Evolutionary conservation across 495 filamentous ascomycete genomes (phyloP).

Genomic region (Filosporella fistucella): DNA sequence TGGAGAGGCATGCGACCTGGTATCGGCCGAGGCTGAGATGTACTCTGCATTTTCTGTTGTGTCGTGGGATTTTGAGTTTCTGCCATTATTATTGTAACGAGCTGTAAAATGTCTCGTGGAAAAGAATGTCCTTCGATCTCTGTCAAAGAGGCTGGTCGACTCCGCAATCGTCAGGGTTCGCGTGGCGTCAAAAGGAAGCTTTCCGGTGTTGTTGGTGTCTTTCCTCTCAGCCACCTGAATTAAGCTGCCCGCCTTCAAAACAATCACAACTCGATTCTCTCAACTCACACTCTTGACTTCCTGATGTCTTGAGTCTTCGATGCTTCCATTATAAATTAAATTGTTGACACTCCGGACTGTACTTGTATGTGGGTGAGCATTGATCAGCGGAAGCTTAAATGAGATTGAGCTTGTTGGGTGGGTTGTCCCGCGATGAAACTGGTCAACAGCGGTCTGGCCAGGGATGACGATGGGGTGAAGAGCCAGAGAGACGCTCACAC

Average conservation of each 20-base stretch:
- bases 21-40: constrained; percentile 20
- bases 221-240: constrained; percentile 6
- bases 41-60: constrained; percentile 8
- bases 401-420: not conserved
- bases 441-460: not conserved
- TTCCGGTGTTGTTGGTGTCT: not conserved
- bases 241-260: not conserved
- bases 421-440: not conserved
- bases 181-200: not conserved
- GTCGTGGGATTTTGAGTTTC: constrained; percentile 16
- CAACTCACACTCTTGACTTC: no score
- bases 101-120: not conserved
- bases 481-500: not conserved
- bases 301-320: no score
- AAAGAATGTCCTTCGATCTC: not conserved
- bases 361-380: not conserved
- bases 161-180: not conserved
- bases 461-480: not conserved
- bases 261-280: not conserved
- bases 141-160: not conserved
- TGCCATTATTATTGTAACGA: constrained; percentile 15
- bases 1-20: constrained; percentile 17
- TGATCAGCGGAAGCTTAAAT: constrained; percentile 13
- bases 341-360: not conserved
- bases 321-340: not conserved